Conservation (phyloP, 176 grass and related monocot species). For the Aegilops sharonensis region DNA sequence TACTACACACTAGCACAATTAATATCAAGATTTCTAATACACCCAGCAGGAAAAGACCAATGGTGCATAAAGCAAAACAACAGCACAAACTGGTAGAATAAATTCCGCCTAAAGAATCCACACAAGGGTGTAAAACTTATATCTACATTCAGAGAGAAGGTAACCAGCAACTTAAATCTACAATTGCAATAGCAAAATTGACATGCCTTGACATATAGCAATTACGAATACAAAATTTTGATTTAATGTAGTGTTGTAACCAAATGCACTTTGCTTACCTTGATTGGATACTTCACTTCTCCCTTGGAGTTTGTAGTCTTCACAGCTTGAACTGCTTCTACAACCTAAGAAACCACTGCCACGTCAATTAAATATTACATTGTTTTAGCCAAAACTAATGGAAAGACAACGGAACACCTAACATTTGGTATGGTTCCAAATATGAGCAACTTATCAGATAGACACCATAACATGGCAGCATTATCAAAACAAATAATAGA, state of each 20-base stretch:
- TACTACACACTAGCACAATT: too few relatives aligned
- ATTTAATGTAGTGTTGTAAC: background rate
- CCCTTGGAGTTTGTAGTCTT: constrained; percentile 83
- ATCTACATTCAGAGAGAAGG: background rate
- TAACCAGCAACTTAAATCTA: background rate
- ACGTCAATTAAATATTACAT: background rate
- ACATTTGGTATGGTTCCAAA: background rate
- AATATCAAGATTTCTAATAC: too few relatives aligned
- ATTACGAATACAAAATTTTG: too few relatives aligned
- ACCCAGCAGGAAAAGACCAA: background rate
- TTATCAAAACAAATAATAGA: background rate
- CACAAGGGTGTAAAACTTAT: too few relatives aligned
- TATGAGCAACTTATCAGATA: background rate
- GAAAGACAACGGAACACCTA: background rate
- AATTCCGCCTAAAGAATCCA: too few relatives aligned
- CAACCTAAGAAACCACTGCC: constrained; percentile 55
- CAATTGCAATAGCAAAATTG: background rate
- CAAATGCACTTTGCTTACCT: constrained; percentile 46
- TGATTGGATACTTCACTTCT: constrained; percentile 94
- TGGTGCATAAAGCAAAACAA: background rate
- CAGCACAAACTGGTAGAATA: background rate
- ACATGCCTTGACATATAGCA: background rate
- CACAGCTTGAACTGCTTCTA: constrained; percentile 89
- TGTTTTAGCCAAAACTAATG: background rate
- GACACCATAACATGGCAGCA: too few relatives aligned